Conservation (phyloP, 257 asterid species). For the Schizonepeta tenuifolia region DNA sequence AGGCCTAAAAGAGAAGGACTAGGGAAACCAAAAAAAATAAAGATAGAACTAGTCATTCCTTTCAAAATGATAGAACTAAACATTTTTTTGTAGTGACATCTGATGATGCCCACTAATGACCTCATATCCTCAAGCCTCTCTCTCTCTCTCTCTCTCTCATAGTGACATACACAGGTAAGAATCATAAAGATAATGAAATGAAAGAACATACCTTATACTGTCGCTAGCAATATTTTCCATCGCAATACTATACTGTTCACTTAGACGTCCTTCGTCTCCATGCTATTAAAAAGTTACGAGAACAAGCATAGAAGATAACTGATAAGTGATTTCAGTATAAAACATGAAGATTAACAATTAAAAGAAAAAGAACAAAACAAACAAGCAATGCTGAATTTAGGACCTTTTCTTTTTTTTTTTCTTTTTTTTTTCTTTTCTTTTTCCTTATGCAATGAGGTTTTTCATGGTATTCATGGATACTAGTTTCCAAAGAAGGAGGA, state of each 20-base stretch:
- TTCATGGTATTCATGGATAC: not conserved
- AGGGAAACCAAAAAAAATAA: not conserved
- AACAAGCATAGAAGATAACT: conserved; percentile 11
- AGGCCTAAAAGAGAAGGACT: not conserved
- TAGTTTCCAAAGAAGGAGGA: too few species aligned
- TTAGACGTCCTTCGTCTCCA: conserved; percentile 84
- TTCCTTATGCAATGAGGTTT: not conserved
- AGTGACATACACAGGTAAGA: too few species aligned
- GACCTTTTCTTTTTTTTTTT: too few species aligned
- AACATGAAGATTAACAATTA: conserved; percentile 1
- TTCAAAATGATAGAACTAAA: too few species aligned
- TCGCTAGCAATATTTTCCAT: conserved; percentile 67
- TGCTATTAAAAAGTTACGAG: conserved; percentile 49
- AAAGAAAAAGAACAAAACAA: not conserved
- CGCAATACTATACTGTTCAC: conserved; percentile 64
- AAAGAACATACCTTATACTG: conserved; percentile 63
- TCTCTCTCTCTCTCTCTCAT: too few species aligned
- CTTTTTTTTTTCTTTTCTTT: too few species aligned
- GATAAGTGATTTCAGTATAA: not conserved
- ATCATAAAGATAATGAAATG: conserved; percentile 21
- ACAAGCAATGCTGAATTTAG: not conserved
- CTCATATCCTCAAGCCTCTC: too few species aligned
- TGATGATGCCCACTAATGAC: too few species aligned
- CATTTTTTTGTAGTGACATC: too few species aligned
- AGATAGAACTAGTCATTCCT: too few species aligned